Evolutionary conservation across 331 rosid genomes (phyloP), one percentile per base, ranked within the genome.

Genomic region (Stylosanthes scabra): DNA sequence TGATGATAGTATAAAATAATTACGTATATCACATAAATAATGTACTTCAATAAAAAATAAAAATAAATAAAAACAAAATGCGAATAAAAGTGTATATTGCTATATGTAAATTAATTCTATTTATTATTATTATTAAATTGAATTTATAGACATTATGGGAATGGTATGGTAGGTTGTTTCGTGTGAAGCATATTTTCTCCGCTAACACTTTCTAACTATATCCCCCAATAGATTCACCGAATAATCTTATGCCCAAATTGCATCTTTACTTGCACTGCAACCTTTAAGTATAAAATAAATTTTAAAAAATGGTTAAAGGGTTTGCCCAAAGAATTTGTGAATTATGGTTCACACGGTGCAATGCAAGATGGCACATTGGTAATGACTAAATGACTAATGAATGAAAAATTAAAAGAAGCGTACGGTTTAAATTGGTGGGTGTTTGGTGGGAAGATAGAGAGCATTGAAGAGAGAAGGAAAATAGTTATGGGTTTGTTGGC

Each of bases 361-460:
- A 66, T 64, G 64, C 34, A 64, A 66, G 3, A 66, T 56, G 72
- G 79, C 73, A 56, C 8, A 63, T 15, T 51, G 63, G 78, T 51
- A 73, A 58, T 20, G 25, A 20, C 25, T 20, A 20, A 20, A 20
- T 20, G 25, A 20, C 25, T 20, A 20, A 20, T 8, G 51, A 46
- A 51, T 4, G 46, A n/a, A 51, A 46, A 31, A 20, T 20, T 31
- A 3, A 31, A 31, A 31, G 37, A 31, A 31, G 37, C 5, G 37
- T 31, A 31, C 4, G 46, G 28, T 65, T 1, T 47, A 75, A 66
- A 46, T 59, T 66, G 57, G 69, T 46, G 63, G 75, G 63, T 76
- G 81, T 76, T 76, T 60, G 81, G 64, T 76, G 64, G 64, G 81
- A 76, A 76, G 81, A 49, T 68, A 50, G 40, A 25, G 65, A 25